These are phyloP conservation scores for Volutella citrinella DNA, from an alignment of 2,329 filamentous ascomycete species.

Conservation along the genomic window DNA sequence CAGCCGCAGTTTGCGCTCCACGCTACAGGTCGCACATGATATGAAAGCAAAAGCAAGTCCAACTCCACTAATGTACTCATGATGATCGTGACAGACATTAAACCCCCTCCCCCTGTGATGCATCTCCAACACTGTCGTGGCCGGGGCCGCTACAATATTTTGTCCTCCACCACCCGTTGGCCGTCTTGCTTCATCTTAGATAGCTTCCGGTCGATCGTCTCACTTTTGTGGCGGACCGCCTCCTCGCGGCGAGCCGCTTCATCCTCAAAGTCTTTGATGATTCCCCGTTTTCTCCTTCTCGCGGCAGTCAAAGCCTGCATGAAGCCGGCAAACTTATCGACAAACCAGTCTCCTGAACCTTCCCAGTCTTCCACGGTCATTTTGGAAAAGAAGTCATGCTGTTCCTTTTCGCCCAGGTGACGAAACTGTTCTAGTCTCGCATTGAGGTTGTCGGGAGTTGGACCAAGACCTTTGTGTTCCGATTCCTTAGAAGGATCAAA, in stretches of 20 bases:
- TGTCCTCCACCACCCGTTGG: slow-evolving; percentile 51
- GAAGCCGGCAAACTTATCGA: slow-evolving; percentile 50
- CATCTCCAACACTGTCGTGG: not conserved
- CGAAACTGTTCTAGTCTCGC: slow-evolving; percentile 51
- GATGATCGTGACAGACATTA: slow-evolving; percentile 17
- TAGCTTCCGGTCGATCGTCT: slow-evolving; percentile 54
- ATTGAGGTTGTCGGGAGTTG: slow-evolving; percentile 40
- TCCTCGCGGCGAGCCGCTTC: slow-evolving; percentile 55
- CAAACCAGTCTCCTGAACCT: slow-evolving; percentile 57
- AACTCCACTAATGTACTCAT: slow-evolving; percentile 26
- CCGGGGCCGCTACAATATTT: too few relatives aligned
- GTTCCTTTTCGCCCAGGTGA: slow-evolving; percentile 42
- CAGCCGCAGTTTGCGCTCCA: slow-evolving; percentile 13
- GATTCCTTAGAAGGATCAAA: slow-evolving; percentile 51
- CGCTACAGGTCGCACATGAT: slow-evolving; percentile 14
- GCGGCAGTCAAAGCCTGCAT: slow-evolving; percentile 47
- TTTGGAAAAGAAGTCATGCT: slow-evolving; percentile 48
- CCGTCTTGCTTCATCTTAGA: slow-evolving; percentile 55
- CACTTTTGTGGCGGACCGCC: slow-evolving; percentile 49
- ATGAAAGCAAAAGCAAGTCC: slow-evolving; percentile 17
- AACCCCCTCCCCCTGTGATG: not conserved
- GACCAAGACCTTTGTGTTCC: slow-evolving; percentile 32
- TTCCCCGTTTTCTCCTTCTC: slow-evolving; percentile 46
- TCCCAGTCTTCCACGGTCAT: slow-evolving; percentile 59
- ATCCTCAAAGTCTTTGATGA: slow-evolving; percentile 50